Conservation (phyloP, 2,329 filamentous ascomycete species). For the Colletotrichum sp. region DNA sequence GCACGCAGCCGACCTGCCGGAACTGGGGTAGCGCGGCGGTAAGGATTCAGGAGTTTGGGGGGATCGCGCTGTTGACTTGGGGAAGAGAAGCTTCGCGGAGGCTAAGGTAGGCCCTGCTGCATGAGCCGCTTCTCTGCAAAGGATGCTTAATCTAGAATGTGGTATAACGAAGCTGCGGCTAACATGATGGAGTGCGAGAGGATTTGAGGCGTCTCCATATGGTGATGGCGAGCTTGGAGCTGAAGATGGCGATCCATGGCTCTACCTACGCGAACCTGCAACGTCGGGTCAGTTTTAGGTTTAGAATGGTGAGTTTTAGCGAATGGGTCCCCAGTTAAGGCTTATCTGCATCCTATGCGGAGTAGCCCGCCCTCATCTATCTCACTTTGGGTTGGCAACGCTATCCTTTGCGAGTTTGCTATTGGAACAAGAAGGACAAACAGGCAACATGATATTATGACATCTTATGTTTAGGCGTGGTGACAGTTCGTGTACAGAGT, state of each 20-base stretch:
- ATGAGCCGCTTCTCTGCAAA: not conserved
- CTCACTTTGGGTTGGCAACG: not conserved
- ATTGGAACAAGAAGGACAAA: not conserved
- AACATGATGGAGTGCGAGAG: not conserved
- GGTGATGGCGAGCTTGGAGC: not conserved
- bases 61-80: not conserved
- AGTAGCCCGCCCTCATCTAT: not conserved
- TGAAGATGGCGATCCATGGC: not conserved
- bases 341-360: not conserved
- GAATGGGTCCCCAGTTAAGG: not conserved
- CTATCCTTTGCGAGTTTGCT: not conserved
- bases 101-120: not conserved
- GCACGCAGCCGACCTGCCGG: constrained; percentile 12
- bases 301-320: not conserved
- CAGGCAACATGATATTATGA: not conserved
- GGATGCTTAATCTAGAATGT: not conserved
- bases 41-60: not conserved
- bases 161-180: not conserved
- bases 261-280: not conserved
- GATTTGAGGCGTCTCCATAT: too few relatives aligned
- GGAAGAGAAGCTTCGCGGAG: not conserved
- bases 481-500: not conserved
- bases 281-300: not conserved
- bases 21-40: constrained; percentile 18
- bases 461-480: not conserved